Base-by-base conservation (phyloP, 306 rosid genomes). In the Dryas octopetala region DNA sequence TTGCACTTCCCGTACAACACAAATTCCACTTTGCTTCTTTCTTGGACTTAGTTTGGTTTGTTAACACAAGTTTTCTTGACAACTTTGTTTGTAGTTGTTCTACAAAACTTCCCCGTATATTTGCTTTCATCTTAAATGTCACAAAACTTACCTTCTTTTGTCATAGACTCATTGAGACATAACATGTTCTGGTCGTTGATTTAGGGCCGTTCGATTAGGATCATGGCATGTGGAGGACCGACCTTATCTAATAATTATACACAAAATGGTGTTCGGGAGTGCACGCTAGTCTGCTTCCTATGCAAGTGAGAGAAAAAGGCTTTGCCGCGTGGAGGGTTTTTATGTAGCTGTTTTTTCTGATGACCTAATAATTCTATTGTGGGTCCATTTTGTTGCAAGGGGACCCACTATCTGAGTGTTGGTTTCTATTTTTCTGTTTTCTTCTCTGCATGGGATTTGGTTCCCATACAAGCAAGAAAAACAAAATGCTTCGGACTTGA, bases 11-110 rank as follows among this genome's bases (percentile, higher is more conserved):
- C 53, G 66, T 73, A 80, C 44, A 26, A 51, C 74, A 68, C 66
- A 51, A 49, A 45, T 82, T 68, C 74, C 17, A 44, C 11, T 49
- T 32, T 79, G 45, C 63, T 17, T 60, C 48, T 83, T 70, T 80
- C 19, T 49, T 55, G 32, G 60, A 73, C 15, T 7, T 45, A 14
- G 51, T 40, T 62, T 77, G 41, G 45, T 71, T 66, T 65, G 59
- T 50, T 74, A 59, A 78, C 61, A 74, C 70, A 74, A 32, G 59
- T 70, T 52, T 76, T 62, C 66, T 83, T 76, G 44, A 70, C 58
- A 51, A 74, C 81, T 77, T 41, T 62, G 53, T 77, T 26, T 63
- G 45, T 80, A 95, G 98, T 79, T 74, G 43, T 94, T 86, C 82
- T 87, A 90, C 76, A 76, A 82, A 75, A 28, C 59, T 15, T n/a